Base-by-base conservation (phyloP, 495 filamentous ascomycete genomes). In the Mytilinidion resinicola region DNA sequence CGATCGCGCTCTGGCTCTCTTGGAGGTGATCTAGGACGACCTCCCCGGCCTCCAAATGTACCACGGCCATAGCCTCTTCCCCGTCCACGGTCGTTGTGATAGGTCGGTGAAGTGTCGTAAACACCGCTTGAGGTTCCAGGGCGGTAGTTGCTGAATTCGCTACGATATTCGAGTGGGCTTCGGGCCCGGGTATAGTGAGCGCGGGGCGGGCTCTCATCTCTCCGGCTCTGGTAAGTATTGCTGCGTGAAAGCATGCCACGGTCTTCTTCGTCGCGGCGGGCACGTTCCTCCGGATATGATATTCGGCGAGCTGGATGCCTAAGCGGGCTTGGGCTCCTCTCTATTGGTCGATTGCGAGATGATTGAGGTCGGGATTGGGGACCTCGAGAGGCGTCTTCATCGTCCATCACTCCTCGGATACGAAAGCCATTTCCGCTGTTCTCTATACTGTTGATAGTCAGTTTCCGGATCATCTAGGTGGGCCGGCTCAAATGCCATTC, bases 401-500 rank as follows among this genome's bases (percentile, higher is more conserved):
- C 44, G 37, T 50, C 55, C 49, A 38, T 44, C 37, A 33, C 39
- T 9, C 44, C 55, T 50, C 38, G 46, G 17, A 50, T 50, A 15
- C 44, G 44, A 38, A 15, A 49, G 6, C 33, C 46, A 20, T 50
- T 30, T 19, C 49, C 33, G 2, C 25, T 39, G 43, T 11, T 39
- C 41, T 35, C 49, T n/a, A 37, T 17, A 11, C 43, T 57, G 15
- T 50, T 50, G 14, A 25, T 44, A 14, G 21, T 48, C 21, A 20
- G 25, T 17, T 35, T 47, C 41, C 25, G 11, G 19, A 41, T 30
- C 44, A 44, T 20, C 14, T 14, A 34, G n/a, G n/a, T 14, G 25
- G 6, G 25, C 25, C 6, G 25, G 25, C 25, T 30, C 25, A 30
- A 2, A 3, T 6, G 25, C 25, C 25, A 30, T 30, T 30, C 25